phyloP scores from a whole-genome alignment of 139 green algal species.

The Micractinium sp. region DNA sequence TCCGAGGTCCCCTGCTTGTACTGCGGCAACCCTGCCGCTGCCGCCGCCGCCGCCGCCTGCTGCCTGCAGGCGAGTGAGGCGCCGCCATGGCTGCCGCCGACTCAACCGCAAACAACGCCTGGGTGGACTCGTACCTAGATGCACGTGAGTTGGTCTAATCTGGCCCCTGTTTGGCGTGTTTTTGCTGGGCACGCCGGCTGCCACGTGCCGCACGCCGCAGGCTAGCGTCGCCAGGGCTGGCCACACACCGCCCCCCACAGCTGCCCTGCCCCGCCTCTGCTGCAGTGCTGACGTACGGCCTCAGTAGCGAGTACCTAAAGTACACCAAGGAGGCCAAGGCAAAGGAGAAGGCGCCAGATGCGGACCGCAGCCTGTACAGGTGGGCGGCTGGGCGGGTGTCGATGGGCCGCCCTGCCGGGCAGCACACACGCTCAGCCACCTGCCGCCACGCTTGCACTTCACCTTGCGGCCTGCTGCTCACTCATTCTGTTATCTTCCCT shows the following conservation, averaged over 20 bases:
- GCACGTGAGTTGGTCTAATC: slow-evolving; percentile 71
- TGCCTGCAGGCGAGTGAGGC: neutral
- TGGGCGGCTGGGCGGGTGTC: too few species aligned
- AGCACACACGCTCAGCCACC: neutral
- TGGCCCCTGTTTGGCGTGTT: too few species aligned
- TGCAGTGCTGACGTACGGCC: slow-evolving; percentile 60
- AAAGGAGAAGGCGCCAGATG: slow-evolving; percentile 29
- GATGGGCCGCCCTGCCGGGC: neutral
- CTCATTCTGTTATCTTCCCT: too few species aligned
- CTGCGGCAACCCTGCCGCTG: too few species aligned
- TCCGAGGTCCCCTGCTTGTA: too few species aligned
- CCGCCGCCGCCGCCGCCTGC: neutral
- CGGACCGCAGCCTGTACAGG: slow-evolving; percentile 57
- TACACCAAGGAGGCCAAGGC: slow-evolving; percentile 17
- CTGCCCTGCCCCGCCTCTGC: neutral
- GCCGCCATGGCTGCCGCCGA: neutral
- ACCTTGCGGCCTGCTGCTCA: too few species aligned
- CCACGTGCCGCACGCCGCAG: neutral
- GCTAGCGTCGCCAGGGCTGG: too few species aligned
- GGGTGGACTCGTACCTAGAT: slow-evolving; percentile 85
- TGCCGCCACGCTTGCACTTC: too few species aligned
- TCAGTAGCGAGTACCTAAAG: slow-evolving; percentile 59
- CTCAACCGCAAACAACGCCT: slow-evolving; percentile 57
- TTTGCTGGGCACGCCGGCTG: too few species aligned
- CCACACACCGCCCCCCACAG: too few species aligned